These are phyloP conservation scores for Vigna hirtella DNA, from an alignment of 306 rosid species.

Conservation along the genomic window DNA sequence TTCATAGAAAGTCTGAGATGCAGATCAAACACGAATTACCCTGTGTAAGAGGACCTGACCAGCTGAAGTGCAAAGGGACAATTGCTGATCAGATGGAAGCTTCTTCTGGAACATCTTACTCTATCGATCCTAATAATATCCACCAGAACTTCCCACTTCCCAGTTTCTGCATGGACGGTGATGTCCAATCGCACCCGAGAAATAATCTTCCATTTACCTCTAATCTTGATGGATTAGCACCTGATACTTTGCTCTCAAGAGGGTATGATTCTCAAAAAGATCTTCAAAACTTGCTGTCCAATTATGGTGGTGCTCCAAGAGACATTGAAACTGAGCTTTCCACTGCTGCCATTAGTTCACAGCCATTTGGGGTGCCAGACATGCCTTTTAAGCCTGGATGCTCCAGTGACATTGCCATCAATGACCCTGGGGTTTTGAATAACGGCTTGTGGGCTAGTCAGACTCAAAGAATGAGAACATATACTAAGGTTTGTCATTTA, in stretches of 20 bases:
- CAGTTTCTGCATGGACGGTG: conserved; percentile 79
- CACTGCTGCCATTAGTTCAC: conserved; percentile 82
- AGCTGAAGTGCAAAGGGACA: conserved; percentile 69
- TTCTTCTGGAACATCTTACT: conserved; percentile 90
- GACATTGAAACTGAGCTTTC: conserved; percentile 93
- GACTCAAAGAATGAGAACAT: conserved; percentile 87
- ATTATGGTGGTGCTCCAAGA: conserved; percentile 83
- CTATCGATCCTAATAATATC: conserved; percentile 81
- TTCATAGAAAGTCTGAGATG: conserved; percentile 72
- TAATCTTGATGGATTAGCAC: conserved; percentile 77
- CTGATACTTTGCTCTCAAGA: conserved; percentile 88
- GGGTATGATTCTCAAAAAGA: conserved; percentile 92
- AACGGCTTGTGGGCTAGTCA: conserved; percentile 87
- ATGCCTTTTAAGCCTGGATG: conserved; percentile 83
- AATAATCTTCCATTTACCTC: conserved; percentile 68
- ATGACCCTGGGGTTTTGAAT: conserved; percentile 78
- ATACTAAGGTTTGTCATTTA: conserved; percentile 73
- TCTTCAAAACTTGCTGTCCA: conserved; percentile 89
- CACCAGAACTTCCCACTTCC: conserved; percentile 82
- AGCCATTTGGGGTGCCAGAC: conserved; percentile 88
- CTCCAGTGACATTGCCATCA: conserved; percentile 79
- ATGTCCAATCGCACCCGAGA: conserved; percentile 79
- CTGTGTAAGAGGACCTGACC: conserved; percentile 71
- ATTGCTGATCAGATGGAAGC: conserved; percentile 84
- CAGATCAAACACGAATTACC: conserved; percentile 74